These are phyloP conservation scores for Candida tammaniensis DNA, from an alignment of 805 yeast genomes.

Conservation along the genomic window DNA sequence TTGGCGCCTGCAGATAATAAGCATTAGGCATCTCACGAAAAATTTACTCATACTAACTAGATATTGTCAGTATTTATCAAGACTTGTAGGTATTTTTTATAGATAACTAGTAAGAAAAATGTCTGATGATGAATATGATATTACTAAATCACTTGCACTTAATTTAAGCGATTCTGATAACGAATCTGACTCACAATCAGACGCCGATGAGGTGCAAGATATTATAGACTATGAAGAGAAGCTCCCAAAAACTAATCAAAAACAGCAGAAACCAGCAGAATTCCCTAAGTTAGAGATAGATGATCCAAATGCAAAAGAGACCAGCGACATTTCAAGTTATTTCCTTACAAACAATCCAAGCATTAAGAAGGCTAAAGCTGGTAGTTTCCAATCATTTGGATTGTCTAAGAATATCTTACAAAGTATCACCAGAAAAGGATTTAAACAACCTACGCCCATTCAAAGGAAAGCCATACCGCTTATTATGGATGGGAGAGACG, in stretches of 20 bases:
- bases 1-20: too few species aligned
- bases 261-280: conserved; percentile 22
- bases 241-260: conserved; percentile 18
- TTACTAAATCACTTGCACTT: conserved; percentile 58
- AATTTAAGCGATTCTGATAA: conserved; percentile 29
- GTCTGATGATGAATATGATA: conserved; percentile 43
- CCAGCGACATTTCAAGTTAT: conserved; percentile 28
- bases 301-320: conserved; percentile 24
- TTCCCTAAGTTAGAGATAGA: conserved; percentile 56
- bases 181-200: conserved; percentile 15
- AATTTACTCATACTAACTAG: too few species aligned
- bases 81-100: too few species aligned
- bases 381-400: conserved; percentile 89
- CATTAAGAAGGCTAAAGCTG: conserved; percentile 64
- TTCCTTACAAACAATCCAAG: conserved; percentile 39
- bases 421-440: conserved; percentile 82
- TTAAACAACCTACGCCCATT: conserved; percentile 94
- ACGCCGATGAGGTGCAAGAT: conserved; percentile 21
- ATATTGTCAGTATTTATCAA: too few species aligned
- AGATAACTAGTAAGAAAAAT: too few species aligned
- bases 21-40: too few species aligned
- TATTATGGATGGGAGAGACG: conserved; percentile 83
- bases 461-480: conserved; percentile 94
- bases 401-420: conserved; percentile 66
- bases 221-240: conserved; percentile 49